These are phyloP conservation scores for Phalaenopsis aphrodite DNA, from an alignment of 106 monocot genomes.

Conservation along the genomic window DNA sequence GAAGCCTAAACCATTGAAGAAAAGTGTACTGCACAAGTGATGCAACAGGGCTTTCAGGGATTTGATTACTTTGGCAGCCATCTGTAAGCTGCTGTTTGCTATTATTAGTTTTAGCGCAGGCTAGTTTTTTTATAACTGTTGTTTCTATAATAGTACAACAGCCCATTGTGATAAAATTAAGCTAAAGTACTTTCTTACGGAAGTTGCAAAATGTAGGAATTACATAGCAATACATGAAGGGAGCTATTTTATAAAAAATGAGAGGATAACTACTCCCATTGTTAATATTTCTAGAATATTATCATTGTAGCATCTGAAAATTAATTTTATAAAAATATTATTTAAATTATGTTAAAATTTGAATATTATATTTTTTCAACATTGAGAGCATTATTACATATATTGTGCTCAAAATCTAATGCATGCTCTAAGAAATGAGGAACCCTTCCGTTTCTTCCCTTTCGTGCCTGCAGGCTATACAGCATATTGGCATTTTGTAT, in stretches of 20 bases:
- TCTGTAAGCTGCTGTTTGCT: background rate
- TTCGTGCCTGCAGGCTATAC: background rate
- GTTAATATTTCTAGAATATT: background rate
- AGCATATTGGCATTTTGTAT: background rate
- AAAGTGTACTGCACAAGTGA: conserved; percentile 75
- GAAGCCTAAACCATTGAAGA: conserved; percentile 69
- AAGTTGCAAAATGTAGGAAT: too few relatives aligned
- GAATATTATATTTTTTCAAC: background rate
- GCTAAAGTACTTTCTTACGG: background rate
- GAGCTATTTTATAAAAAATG: too few relatives aligned
- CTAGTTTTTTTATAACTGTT: background rate
- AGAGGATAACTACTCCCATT: background rate
- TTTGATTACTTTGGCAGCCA: background rate
- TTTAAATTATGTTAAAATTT: background rate
- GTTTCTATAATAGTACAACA: background rate
- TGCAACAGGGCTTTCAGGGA: background rate
- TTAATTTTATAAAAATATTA: background rate
- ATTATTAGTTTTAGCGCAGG: background rate
- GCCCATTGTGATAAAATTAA: background rate
- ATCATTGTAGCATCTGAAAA: background rate
- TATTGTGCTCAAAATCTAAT: background rate
- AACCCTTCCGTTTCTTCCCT: background rate
- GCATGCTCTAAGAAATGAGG: background rate
- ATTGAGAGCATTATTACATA: background rate
- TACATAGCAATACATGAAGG: too few relatives aligned